These are phyloP conservation scores for Cystobasidium onofrii DNA, from an alignment of 768 basidiomycete species.

Conservation along the genomic window DNA sequence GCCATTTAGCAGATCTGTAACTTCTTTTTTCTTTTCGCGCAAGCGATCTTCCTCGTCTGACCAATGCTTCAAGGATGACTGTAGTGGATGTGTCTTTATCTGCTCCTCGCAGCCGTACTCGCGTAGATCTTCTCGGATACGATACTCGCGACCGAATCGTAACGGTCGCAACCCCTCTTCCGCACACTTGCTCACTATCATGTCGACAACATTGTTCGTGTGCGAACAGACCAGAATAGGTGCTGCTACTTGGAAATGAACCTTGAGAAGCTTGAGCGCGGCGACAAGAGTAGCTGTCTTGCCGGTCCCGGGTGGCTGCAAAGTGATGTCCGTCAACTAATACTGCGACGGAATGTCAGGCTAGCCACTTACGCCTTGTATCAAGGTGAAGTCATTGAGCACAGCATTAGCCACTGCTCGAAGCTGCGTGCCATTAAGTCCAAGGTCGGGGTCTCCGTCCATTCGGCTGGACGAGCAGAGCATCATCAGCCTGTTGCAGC, in stretches of 20 bases:
- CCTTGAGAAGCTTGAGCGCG: slow-evolving; percentile 47
- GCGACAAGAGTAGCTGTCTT: slow-evolving; percentile 61
- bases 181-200: slow-evolving; percentile 67
- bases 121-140: slow-evolving; percentile 55
- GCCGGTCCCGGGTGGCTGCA: slow-evolving; percentile 74
- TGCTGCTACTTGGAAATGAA: slow-evolving; percentile 69
- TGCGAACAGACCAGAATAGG: slow-evolving; percentile 87
- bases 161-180: slow-evolving; percentile 60
- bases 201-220: slow-evolving; percentile 87
- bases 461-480: background rate
- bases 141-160: slow-evolving; percentile 62
- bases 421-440: slow-evolving; percentile 12
- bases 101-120: slow-evolving; percentile 60
- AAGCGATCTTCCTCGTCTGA: background rate
- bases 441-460: slow-evolving; percentile 26
- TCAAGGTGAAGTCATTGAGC: slow-evolving; percentile 6
- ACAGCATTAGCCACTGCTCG: slow-evolving; percentile 24
- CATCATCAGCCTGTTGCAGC: background rate
- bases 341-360: background rate
- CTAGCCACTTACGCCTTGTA: slow-evolving; percentile 22
- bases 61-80: background rate
- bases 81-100: slow-evolving; percentile 54
- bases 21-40: background rate
- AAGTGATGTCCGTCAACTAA: background rate
- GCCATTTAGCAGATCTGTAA: background rate